These are phyloP conservation scores for Hemileia vastatrix DNA, from an alignment of 1,284 basidiomycete species.

Conservation along the genomic window DNA sequence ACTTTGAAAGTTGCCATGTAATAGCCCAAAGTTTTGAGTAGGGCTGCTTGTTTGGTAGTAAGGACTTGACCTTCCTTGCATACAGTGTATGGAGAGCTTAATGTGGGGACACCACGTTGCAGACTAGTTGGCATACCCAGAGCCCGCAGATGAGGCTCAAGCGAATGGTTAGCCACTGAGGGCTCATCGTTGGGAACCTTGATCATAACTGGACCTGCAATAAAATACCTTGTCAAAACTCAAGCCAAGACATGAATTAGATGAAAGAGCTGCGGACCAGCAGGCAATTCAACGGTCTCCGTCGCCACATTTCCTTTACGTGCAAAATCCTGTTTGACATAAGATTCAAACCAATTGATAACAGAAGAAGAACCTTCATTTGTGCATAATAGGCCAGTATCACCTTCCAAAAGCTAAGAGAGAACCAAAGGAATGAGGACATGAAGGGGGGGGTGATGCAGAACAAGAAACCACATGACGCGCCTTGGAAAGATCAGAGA, in stretches of 20 bases:
- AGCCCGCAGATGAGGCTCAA: slow-evolving; percentile 88
- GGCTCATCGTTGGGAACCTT: slow-evolving; percentile 53
- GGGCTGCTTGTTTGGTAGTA: slow-evolving; percentile 53
- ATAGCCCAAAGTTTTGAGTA: slow-evolving; percentile 23
- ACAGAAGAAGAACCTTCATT: slow-evolving; percentile 78
- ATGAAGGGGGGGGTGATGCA: neutral
- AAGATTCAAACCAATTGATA: slow-evolving; percentile 86
- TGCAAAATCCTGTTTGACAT: slow-evolving; percentile 81
- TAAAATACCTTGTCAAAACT: neutral
- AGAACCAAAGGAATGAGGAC: neutral
- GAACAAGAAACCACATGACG: slow-evolving; percentile 42
- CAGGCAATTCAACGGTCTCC: slow-evolving; percentile 65
- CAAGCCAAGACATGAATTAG: neutral
- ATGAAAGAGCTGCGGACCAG: slow-evolving; percentile 44
- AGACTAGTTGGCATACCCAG: slow-evolving; percentile 75
- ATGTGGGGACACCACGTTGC: slow-evolving; percentile 75
- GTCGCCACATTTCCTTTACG: slow-evolving; percentile 73
- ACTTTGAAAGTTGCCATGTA: slow-evolving; percentile 20
- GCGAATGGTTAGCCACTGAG: slow-evolving; percentile 71
- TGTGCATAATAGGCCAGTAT: slow-evolving; percentile 86
- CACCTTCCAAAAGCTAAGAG: slow-evolving; percentile 73
- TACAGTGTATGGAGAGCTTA: slow-evolving; percentile 68
- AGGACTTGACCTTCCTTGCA: slow-evolving; percentile 74
- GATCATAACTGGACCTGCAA: slow-evolving; percentile 48
- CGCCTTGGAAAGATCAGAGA: slow-evolving; percentile 70